Evolutionary conservation across 1,284 basidiomycete species (phyloP), one percentile per base, ranked within the genome.

Genomic region (Cryptococcus neoformans): DNA sequence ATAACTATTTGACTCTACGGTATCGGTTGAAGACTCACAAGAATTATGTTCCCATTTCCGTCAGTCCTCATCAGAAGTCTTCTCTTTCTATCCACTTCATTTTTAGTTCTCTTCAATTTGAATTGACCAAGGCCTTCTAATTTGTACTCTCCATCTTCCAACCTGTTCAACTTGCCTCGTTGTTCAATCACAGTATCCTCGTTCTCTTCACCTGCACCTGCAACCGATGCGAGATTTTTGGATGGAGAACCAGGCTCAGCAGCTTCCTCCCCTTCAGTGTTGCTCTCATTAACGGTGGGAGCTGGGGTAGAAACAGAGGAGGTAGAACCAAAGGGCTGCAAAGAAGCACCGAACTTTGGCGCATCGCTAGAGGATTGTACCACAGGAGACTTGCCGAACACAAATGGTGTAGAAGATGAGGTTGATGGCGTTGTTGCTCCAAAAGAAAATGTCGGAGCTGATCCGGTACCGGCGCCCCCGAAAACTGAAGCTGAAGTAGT

Each of bases 161-260:
- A 72, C 66, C 81, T 83, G 67, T 80, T 87, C 42, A 87, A 83
- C 70, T 87, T 89, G 49, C 83, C 80, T 66, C 82, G 83, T 53
- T 83, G 78, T 51, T 82, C 80, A 70, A 86, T 80, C 16, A 81
- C 77, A 2, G 88, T 90, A 55, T 86, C 85, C 71, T 93, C 90
- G 45, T 87, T 81, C 72, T 93, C 88, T 76, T 92, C 90, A 14
- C 78, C 78, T 6, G 67, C 69, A 6, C 76, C 77, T 6, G 59
- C 62, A 1, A 57, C 61, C 35, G 67, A 65, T 3, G 72, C 72
- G 7, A 73, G 63, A 47, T 75, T 73, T 53, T 65, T 67, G 28
- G 66, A 62, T 1, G 58, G 56, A 50, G 60, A 60, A 14, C 53
- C 59, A 7, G 49, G 39, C 9, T 60, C 57, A 11, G 42, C 55